phyloP scores from a whole-genome alignment of 331 rosid species.

The Dryas integrifolia region DNA sequence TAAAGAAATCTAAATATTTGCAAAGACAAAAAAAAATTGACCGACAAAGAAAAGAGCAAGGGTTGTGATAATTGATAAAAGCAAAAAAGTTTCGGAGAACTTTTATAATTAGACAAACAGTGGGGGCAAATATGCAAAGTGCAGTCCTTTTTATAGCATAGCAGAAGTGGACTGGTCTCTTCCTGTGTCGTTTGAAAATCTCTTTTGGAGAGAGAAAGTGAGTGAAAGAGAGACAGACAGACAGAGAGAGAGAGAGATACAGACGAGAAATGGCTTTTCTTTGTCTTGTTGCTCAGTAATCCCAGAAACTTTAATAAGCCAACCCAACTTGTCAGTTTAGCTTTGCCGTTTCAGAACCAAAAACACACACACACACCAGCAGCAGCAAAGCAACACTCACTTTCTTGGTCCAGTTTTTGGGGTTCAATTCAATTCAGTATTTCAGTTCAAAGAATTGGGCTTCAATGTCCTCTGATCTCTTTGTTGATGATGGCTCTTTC shows the following conservation, averaged over 20 bases:
- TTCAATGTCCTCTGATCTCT: slow-evolving; percentile 73
- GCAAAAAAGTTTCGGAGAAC: background rate
- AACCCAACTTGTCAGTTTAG: slow-evolving; percentile 12
- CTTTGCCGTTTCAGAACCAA: slow-evolving; percentile 23
- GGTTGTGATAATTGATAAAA: background rate
- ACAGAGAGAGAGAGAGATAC: slow-evolving; percentile 2
- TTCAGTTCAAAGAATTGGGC: slow-evolving; percentile 14
- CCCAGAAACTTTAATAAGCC: slow-evolving; percentile 27
- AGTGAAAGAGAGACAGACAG: slow-evolving; percentile 2
- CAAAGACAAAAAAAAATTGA: background rate
- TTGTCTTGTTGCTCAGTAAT: slow-evolving; percentile 32
- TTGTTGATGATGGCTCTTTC: slow-evolving; percentile 35
- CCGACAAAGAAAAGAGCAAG: background rate
- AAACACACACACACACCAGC: slow-evolving; percentile 23
- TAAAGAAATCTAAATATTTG: background rate
- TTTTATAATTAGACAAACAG: background rate
- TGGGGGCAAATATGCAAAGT: slow-evolving; percentile 19
- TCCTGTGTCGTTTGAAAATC: slow-evolving; percentile 17
- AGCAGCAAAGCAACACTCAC: background rate
- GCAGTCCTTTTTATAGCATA: slow-evolving; percentile 26
- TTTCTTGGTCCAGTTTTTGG: background rate
- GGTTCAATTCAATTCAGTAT: background rate
- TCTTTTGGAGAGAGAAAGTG: slow-evolving; percentile 1
- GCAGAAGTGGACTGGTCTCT: slow-evolving; percentile 24
- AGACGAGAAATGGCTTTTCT: slow-evolving; percentile 9